Conservation (phyloP, 140 eudicot species). For the Erigeron philadelphicus region DNA sequence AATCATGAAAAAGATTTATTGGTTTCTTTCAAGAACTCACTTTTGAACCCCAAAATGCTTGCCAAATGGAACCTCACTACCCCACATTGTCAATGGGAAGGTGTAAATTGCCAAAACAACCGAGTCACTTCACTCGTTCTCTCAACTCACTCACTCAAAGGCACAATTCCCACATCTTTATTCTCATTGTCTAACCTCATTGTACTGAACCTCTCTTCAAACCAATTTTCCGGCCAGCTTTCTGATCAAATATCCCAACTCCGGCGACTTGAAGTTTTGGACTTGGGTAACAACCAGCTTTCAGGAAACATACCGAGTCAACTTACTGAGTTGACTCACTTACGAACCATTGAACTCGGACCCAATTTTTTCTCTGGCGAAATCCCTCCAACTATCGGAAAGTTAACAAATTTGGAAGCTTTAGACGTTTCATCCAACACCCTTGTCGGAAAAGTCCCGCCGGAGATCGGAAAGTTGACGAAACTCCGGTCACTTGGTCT, state of each 20-base stretch:
- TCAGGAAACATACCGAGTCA: slow-evolving; percentile 54
- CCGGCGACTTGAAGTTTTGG: slow-evolving; percentile 26
- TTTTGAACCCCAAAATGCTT: slow-evolving; percentile 43
- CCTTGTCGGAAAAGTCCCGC: slow-evolving; percentile 46
- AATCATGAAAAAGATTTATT: slow-evolving; percentile 35
- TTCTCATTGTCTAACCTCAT: slow-evolving; percentile 39
- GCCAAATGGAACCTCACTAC: slow-evolving; percentile 40
- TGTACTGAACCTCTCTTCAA: slow-evolving; percentile 50
- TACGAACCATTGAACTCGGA: slow-evolving; percentile 43
- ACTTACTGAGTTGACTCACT: slow-evolving; percentile 44
- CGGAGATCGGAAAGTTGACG: slow-evolving; percentile 39
- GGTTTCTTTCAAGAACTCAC: slow-evolving; percentile 50
- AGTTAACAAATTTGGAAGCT: slow-evolving; percentile 32
- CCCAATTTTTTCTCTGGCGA: slow-evolving; percentile 48
- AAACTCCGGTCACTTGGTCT: slow-evolving; percentile 47
- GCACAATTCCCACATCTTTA: slow-evolving; percentile 36
- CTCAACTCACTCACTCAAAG: slow-evolving; percentile 43
- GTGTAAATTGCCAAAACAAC: slow-evolving; percentile 49
- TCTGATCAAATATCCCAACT: slow-evolving; percentile 38
- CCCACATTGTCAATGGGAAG: slow-evolving; percentile 68
- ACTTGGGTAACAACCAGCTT: slow-evolving; percentile 45
- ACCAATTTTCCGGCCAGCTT: slow-evolving; percentile 38
- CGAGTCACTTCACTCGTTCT: slow-evolving; percentile 56
- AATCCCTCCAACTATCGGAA: slow-evolving; percentile 42
- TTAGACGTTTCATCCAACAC: slow-evolving; percentile 59